Base-by-base conservation (phyloP, 1,139 yeast species). In the Yamadazyma friedrichii region DNA sequence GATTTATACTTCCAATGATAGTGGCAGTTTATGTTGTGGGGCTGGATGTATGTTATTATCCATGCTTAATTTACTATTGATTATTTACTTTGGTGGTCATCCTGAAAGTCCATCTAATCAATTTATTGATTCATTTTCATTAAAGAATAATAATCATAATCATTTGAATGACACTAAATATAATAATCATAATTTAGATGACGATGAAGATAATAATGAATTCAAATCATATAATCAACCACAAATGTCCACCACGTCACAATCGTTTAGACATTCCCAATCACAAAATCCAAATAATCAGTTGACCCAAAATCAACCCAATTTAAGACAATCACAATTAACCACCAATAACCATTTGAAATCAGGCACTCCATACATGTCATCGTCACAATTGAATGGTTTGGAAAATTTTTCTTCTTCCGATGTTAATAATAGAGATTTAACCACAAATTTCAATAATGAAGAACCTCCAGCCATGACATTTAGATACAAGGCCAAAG, bases 31-130 rank as follows among this genome's bases (percentile, higher is more conserved):
- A 41, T 94, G 96, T 30, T 91, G 95, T 15, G 88, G 95, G 2
- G 96, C 98, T 0, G 98, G 98, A 4, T 84, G 87, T 53, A 86
- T 93, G 47, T 68, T 93, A 43, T 68, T 88, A 40, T 82, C 94
- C 17, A 88, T 91, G 61, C 73, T 88, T 47, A 88, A 91, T 59
- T 58, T 86, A 42, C 69, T 78, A 39, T 93, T 97, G 96, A 74
- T 91, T 41, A 70, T 89, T 44, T 91, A 89, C 64, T 87, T 85
- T 59, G 98, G 93, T 13, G 83, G 86, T 29, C 91, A 84, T 53
- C 86, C 86, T 33, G 81, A 81, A 43, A 78, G 88, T 16, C 93
- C 95, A 33, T 71, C 88, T 15, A 89, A 88, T 59, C 81, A 84
- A 56, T 86, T 85, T 69, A 77, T 93, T 46, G 96, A 89, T 67